Base-by-base conservation (phyloP, 179 eudicot species). In the Beta lomatogona region DNA sequence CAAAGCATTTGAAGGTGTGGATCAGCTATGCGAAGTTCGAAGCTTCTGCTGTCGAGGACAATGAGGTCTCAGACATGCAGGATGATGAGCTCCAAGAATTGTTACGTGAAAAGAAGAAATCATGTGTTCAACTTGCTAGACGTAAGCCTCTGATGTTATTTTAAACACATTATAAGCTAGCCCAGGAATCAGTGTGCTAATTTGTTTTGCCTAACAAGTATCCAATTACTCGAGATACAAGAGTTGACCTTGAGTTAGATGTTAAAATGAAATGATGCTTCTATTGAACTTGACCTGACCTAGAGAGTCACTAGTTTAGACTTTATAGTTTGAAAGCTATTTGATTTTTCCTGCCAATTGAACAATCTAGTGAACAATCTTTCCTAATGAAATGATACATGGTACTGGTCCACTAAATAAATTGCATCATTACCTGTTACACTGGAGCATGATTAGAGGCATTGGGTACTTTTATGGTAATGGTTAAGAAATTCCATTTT, bases 1-100 rank as follows among this genome's bases (percentile, higher is more conserved):
- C 98, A 15, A 92, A 95, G 73, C 98, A 95, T 83, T 77, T 95
- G 82, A 95, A 95, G 87, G 98, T 92, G 46, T 92, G 98, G 98
- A 91, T 93, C 15, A 92, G 94, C 69, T 93, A 82, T 81, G 97
- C 98, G 0, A 89, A 93, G 71, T 94, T 94, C 85, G 98, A 94
- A 86, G 97, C 94, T 45, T 86, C 89, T 84, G 90, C 94, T 55
- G 82, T 85, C 82, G 90, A 87, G 77, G 87, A 87, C 68, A 82
- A 55, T 15, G 82, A 57, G 79, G 90, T 58, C 52, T 82, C 86
- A 66, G 93, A 90, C 36, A 22, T 79, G 79, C 58, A 82, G 50
- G 93, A 90, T 59, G 87, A 87, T 68, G 90, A 85, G 19, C 73
- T 44, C 14, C 80, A 80, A 79, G 88, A 87, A 50, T 14, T 67